A percentile compares a stretch with the other conserved stretches of the same genome.
Conservation (phyloP, 2,329 filamentous ascomycete genomes). For the Cytospora piceicola region DNA sequence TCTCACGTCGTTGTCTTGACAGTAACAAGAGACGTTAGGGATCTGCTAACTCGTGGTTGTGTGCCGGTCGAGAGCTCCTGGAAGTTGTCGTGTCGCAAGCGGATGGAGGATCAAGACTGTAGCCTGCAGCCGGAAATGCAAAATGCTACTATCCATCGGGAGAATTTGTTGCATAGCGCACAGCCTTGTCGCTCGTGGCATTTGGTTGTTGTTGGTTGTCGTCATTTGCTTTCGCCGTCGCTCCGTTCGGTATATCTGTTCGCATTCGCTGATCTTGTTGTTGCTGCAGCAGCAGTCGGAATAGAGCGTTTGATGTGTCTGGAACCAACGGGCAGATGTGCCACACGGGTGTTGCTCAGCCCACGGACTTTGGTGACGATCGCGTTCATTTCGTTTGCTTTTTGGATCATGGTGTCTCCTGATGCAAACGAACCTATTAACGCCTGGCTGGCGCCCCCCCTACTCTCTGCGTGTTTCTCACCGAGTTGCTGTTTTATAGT, state of each 20-base stretch:
- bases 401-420: background rate
- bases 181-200: background rate
- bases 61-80: background rate
- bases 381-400: background rate
- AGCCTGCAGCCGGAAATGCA: conserved; percentile 14
- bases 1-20: background rate
- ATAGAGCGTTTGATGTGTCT: background rate
- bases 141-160: conserved; percentile 5
- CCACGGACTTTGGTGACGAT: background rate
- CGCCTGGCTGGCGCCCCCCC: too few relatives aligned
- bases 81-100: conserved; percentile 15
- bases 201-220: background rate
- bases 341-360: background rate
- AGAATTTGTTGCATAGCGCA: background rate
- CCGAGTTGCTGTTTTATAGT: background rate
- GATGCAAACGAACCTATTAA: background rate
- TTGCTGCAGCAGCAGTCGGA: background rate
- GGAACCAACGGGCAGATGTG: background rate
- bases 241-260: conserved; percentile 1
- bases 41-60: background rate
- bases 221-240: background rate
- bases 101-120: conserved; percentile 10
- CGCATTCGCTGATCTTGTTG: background rate
- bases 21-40: background rate
- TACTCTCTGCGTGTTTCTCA: too few relatives aligned